Evolutionary conservation across 2,329 filamentous ascomycete genomes (phyloP), one percentile per base, ranked within the genome.

Genomic region (Knoxdaviesia proteae): DNA sequence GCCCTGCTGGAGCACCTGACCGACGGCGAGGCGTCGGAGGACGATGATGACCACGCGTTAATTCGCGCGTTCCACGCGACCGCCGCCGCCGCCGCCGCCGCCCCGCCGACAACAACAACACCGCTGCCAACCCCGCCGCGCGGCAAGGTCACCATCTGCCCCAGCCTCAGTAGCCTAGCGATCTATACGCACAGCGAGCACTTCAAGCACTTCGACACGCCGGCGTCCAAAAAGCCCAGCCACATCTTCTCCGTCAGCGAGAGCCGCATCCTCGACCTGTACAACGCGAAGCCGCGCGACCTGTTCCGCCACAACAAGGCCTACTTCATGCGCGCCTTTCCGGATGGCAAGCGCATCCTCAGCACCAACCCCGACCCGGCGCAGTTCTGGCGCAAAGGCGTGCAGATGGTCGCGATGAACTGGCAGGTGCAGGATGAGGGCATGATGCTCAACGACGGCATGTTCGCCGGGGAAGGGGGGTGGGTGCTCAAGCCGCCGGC

Each of bases 341-440:
- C 90, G 5, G 79, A 80, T 30, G 79, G 74, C 3, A 69, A 72
- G 47, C 77, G 87, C 34, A 69, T 94, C 42, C 76, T 79, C 52
- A 94, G 87, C 38, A 84, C 82, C n/a, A 98, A 98, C 56, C 90
- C 90, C 36, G 87, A 96, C 52, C 90, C 90, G 1, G 77, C 86
- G 48, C 76, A 76, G 38, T 92, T 86, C 56, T 98, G 90, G 90
- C 77, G 86, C 41, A 77, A 83, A 42, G 90, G 90, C 32, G 87
- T 94, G 20, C 90, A 98, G 58, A 96, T 98, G 88, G 87, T 84
- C 5, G 88, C 90, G 11, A 71, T 96, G 58, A 98, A 98, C 57
- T 96, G 90, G 88, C 90, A 98, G 59, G 88, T 80, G 3, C 80
- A 87, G 50, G 88, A 96, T 55, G 75, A 90, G 44, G 83, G 84